Evolutionary conservation across 352 stramenopile genomes (phyloP).

Genomic region (Globisporangium alternatum): DNA sequence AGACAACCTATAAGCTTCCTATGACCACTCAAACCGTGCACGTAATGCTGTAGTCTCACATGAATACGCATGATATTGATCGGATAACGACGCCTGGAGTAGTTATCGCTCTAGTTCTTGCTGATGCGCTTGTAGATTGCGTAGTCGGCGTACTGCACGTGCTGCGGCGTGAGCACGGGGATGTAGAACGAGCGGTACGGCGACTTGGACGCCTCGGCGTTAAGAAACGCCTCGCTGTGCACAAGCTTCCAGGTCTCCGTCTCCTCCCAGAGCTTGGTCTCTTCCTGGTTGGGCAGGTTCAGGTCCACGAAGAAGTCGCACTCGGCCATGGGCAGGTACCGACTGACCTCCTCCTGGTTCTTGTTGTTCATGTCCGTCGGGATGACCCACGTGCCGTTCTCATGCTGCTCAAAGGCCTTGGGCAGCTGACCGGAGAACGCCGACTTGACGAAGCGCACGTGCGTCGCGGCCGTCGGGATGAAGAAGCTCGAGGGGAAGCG

Average conservation of each 20-base stretch:
- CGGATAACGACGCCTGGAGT: background rate
- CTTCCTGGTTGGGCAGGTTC: constrained; percentile 53
- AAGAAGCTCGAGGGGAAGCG: constrained; percentile 96
- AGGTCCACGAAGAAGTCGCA: constrained; percentile 93
- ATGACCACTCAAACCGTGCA: background rate
- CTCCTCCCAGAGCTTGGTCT: constrained; percentile 67
- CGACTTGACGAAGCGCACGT: constrained; percentile 90
- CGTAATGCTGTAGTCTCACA: background rate
- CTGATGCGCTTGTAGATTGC: constrained; percentile 58
- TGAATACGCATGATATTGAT: background rate
- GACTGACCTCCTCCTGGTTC: constrained; percentile 89
- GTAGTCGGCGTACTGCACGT: constrained; percentile 60
- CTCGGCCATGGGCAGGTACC: constrained; percentile 71
- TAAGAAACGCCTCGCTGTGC: constrained; percentile 52
- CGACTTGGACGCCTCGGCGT: constrained; percentile 57
- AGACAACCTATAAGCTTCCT: background rate
- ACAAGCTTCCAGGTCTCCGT: constrained; percentile 49
- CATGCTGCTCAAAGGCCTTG: constrained; percentile 85
- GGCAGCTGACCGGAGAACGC: constrained; percentile 93
- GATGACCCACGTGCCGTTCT: constrained; percentile 58
- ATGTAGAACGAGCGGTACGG: constrained; percentile 80
- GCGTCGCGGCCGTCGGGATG: constrained; percentile 79
- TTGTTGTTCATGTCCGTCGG: constrained; percentile 92
- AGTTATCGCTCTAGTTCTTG: background rate
- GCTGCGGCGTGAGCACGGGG: constrained; percentile 49